phyloP scores from a whole-genome alignment of 805 yeast genomes.

The Cyberlindnera sargentensis region DNA sequence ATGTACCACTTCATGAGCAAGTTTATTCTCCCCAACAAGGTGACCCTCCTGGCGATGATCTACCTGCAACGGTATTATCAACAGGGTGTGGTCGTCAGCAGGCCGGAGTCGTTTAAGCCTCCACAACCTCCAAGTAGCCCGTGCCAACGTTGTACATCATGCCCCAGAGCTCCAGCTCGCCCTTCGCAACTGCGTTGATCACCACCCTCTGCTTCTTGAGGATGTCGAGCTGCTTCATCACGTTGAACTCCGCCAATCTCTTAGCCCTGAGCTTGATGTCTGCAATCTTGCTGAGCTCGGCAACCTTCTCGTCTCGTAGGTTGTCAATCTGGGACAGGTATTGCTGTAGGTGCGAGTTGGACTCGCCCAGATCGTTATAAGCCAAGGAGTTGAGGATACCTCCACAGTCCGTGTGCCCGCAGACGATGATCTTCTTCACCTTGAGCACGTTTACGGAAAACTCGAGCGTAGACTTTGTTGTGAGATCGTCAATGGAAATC shows the following conservation, averaged over 20 bases:
- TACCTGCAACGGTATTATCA: constrained; percentile 19
- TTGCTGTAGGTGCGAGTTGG: constrained; percentile 28
- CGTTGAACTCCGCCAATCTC: constrained; percentile 68
- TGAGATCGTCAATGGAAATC: constrained; percentile 58
- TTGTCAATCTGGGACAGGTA: constrained; percentile 61
- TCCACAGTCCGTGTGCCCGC: constrained; percentile 96
- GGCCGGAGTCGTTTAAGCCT: constrained; percentile 12
- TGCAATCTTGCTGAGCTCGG: constrained; percentile 39
- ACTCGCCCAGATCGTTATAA: constrained; percentile 56
- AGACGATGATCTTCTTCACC: constrained; percentile 73
- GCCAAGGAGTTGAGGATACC: constrained; percentile 80
- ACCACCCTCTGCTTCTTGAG: constrained; percentile 52
- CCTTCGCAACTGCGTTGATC: constrained; percentile 50
- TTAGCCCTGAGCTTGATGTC: constrained; percentile 50
- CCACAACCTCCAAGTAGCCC: constrained; percentile 50
- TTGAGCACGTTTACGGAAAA: constrained; percentile 81
- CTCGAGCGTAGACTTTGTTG: constrained; percentile 74
- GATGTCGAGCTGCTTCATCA: constrained; percentile 62
- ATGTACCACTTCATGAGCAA: constrained; percentile 1
- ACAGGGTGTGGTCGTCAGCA: constrained; percentile 1
- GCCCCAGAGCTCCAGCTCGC: constrained; percentile 74
- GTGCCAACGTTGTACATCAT: constrained; percentile 76
- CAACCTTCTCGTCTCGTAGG: constrained; percentile 53
- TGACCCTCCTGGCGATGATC: constrained; percentile 7
- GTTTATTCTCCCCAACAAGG: not conserved